A percentile compares a stretch with the other conserved stretches of the same genome.
Conservation (phyloP, 352 stramenopile genomes). For the Phytophthora meadii region DNA sequence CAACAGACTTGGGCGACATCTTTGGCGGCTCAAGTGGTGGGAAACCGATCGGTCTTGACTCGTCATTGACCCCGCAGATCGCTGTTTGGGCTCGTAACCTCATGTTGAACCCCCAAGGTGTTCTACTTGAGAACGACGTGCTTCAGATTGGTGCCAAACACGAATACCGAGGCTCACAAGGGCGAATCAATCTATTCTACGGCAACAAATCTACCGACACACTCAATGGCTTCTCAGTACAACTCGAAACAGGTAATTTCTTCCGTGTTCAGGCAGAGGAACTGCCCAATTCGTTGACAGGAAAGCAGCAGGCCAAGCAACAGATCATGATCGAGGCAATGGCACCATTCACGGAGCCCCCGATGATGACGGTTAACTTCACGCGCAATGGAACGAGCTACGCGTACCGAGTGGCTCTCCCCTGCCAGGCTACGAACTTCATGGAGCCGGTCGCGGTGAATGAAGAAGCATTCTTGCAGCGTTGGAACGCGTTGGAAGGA, state of each 20-base stretch:
- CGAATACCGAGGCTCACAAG: slow-evolving; percentile 94
- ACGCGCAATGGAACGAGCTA: slow-evolving; percentile 63
- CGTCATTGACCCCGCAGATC: slow-evolving; percentile 54
- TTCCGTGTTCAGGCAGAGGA: slow-evolving; percentile 80
- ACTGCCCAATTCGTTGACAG: slow-evolving; percentile 71
- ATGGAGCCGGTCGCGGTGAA: slow-evolving; percentile 93
- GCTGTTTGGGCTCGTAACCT: slow-evolving; percentile 85
- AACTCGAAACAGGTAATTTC: slow-evolving; percentile 53
- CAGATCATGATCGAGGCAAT: slow-evolving; percentile 94
- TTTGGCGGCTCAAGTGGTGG: slow-evolving; percentile 41
- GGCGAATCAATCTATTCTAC: slow-evolving; percentile 95
- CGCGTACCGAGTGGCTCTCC: slow-evolving; percentile 80
- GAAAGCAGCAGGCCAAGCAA: slow-evolving; percentile 93
- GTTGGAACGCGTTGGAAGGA: slow-evolving; percentile 92
- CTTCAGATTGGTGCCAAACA: slow-evolving; percentile 97
- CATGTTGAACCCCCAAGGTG: slow-evolving; percentile 90
- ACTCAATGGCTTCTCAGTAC: slow-evolving; percentile 86
- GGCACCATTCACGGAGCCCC: slow-evolving; percentile 91
- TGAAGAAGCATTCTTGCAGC: slow-evolving; percentile 92
- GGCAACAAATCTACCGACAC: slow-evolving; percentile 90
- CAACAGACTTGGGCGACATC: slow-evolving; percentile 53
- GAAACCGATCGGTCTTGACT: slow-evolving; percentile 47
- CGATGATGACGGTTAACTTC: slow-evolving; percentile 90
- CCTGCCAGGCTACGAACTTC: slow-evolving; percentile 91
- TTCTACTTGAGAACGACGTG: slow-evolving; percentile 92